Percentiles rank a stretch among this genome's conserved stretches.
phyloP scores from a whole-genome alignment of 2,329 filamentous ascomycete genomes.

The Diaporthe capsici region DNA sequence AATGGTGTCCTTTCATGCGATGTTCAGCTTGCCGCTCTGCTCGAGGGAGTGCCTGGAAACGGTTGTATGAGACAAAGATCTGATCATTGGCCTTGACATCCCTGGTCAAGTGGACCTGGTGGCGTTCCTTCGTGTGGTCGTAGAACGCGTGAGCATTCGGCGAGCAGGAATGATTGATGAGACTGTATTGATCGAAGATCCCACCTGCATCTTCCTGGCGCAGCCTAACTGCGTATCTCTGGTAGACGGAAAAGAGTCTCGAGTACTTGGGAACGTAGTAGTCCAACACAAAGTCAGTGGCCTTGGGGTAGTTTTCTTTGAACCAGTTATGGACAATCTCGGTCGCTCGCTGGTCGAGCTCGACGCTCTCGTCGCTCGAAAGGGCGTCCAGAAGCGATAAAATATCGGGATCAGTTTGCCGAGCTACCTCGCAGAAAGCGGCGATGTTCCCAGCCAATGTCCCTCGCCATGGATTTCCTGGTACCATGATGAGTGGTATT shows the following conservation, averaged over 20 bases:
- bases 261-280: constrained; percentile 15
- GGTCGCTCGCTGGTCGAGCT: background rate
- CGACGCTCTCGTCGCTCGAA: background rate
- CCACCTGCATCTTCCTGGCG: constrained; percentile 3
- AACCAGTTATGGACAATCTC: background rate
- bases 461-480: background rate
- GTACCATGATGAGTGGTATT: constrained; percentile 36
- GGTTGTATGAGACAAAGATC: constrained; percentile 37
- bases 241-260: constrained; percentile 8
- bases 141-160: constrained; percentile 43
- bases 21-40: constrained; percentile 8
- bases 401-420: background rate
- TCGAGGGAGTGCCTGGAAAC: background rate
- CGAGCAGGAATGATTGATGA: constrained; percentile 44
- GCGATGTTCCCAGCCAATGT: constrained; percentile 34
- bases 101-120: constrained; percentile 41
- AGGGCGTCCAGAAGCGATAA: background rate
- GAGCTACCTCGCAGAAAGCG: background rate
- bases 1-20: background rate
- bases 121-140: constrained; percentile 38
- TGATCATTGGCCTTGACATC: constrained; percentile 43
- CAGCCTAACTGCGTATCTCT: background rate
- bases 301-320: background rate
- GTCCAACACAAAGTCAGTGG: background rate
- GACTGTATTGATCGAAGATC: constrained; percentile 24